Evolutionary conservation across 1,139 yeast genomes (phyloP), one percentile per base, ranked within the genome.

Genomic region (Arxiozyma slooffiae): DNA sequence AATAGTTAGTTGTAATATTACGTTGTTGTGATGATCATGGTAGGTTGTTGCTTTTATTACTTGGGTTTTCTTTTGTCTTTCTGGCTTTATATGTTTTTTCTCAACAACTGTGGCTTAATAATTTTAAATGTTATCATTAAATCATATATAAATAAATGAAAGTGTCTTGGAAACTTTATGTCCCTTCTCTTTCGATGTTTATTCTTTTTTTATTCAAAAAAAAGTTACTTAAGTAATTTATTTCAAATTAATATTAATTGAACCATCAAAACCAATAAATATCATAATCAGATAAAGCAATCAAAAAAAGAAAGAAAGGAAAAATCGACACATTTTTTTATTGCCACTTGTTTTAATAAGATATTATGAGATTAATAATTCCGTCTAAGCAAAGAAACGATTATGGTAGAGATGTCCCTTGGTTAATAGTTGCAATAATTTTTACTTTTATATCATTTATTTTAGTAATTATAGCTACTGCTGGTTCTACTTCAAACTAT

Each of bases 401-500:
- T n/a, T 52, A 50, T 7, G 41, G 24, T 40, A 48, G 50, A 30
- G 50, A 52, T 30, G 38, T 49, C 7, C 36, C 46, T 3, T 44
- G 53, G 30, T 46, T 59, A 48, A 44, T 54, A 16, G 24, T 58
- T 20, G 53, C 57, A 23, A 50, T 58, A 34, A 37, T 64, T 5
- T 54, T 62, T 23, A 52, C 56, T n/a, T 55, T 61, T 45, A 54
- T 62, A 8, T 49, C 60, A 9, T 57, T 64, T 41, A 55, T 64
- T 36, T 48, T 58, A 47, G 50, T 54, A n/a, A 59, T 58, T 38
- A 53, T 62, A 22, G 60, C 58, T 20, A 58, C 52, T 16, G 61
- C 65, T 4, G 69, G 69, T 44, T 62, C 67, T 11, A 56, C 65
- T n/a, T 52, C 67, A n/a, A 59, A 63, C 49, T 60, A 60, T 49